phyloP scores from a whole-genome alignment of 805 yeast species.

The Saturnispora bothae region DNA sequence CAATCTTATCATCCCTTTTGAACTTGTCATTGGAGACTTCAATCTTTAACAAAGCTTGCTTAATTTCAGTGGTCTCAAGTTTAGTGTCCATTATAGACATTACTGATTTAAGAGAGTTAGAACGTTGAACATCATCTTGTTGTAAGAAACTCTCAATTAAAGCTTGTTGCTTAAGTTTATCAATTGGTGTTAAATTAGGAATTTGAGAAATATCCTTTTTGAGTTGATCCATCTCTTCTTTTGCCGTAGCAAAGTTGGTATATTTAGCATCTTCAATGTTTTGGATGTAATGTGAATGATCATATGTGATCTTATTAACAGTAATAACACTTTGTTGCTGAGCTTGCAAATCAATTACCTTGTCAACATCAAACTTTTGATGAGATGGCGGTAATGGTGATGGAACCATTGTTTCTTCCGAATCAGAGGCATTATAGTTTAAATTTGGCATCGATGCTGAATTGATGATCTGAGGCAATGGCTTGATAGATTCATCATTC shows the following conservation, averaged over 20 bases:
- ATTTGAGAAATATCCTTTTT: slow-evolving; percentile 11
- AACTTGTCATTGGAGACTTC: slow-evolving; percentile 18
- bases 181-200: slow-evolving; percentile 10
- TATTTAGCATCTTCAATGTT: slow-evolving; percentile 16
- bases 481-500: slow-evolving; percentile 15
- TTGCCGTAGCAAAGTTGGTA: slow-evolving; percentile 7
- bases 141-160: slow-evolving; percentile 17
- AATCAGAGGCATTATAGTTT: slow-evolving; percentile 21
- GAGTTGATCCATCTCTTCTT: slow-evolving; percentile 11
- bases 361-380: too few relatives aligned
- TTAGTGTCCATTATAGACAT: slow-evolving; percentile 23
- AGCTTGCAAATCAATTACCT: neutral
- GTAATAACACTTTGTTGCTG: neutral
- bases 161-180: slow-evolving; percentile 4
- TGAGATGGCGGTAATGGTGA: slow-evolving; percentile 15
- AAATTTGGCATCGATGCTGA: slow-evolving; percentile 28
- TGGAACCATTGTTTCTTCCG: slow-evolving; percentile 22
- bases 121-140: slow-evolving; percentile 19
- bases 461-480: slow-evolving; percentile 28
- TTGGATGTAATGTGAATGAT: slow-evolving; percentile 23
- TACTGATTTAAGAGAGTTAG: slow-evolving; percentile 21
- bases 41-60: slow-evolving; percentile 12
- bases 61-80: slow-evolving; percentile 17
- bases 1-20: slow-evolving; percentile 14
- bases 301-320: slow-evolving; percentile 16